Evolutionary conservation across 2,329 filamentous ascomycete species (phyloP).

Genomic region (Colletotrichum sp.): DNA sequence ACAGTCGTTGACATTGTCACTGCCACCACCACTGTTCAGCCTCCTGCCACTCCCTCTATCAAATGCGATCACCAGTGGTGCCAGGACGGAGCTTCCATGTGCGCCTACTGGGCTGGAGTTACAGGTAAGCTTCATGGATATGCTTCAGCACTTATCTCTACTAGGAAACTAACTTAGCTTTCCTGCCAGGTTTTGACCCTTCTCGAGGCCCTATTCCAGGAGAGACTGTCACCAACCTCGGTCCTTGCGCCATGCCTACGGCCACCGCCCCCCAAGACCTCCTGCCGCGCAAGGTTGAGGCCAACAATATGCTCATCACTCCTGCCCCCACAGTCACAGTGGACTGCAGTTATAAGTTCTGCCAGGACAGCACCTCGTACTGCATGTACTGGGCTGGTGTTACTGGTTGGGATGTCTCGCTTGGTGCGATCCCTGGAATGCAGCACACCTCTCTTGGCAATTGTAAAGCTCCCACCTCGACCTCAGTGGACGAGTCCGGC

Average conservation of each 20-base stretch:
- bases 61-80: slow-evolving; percentile 31
- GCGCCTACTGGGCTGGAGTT: slow-evolving; percentile 33
- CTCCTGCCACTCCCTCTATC: background rate
- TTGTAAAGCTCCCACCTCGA: slow-evolving; percentile 24
- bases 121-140: slow-evolving; percentile 18
- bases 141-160: background rate
- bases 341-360: slow-evolving; percentile 34
- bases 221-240: slow-evolving; percentile 27
- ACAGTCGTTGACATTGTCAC: background rate
- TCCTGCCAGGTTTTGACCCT: slow-evolving; percentile 25
- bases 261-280: background rate
- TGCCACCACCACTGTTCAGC: background rate
- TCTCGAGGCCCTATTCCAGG: slow-evolving; percentile 29
- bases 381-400: slow-evolving; percentile 44
- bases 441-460: slow-evolving; percentile 34
- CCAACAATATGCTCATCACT: background rate
- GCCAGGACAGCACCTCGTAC: slow-evolving; percentile 31
- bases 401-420: slow-evolving; percentile 35
- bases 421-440: slow-evolving; percentile 41
- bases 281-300: background rate
- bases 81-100: slow-evolving; percentile 25
- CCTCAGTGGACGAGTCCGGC: background rate
- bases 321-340: slow-evolving; percentile 18
- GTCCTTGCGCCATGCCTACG: background rate
- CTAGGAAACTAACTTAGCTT: background rate